Evolutionary conservation across 495 filamentous ascomycete species (phyloP), one percentile per base, ranked within the genome.

Genomic region (Cercophora sp.): DNA sequence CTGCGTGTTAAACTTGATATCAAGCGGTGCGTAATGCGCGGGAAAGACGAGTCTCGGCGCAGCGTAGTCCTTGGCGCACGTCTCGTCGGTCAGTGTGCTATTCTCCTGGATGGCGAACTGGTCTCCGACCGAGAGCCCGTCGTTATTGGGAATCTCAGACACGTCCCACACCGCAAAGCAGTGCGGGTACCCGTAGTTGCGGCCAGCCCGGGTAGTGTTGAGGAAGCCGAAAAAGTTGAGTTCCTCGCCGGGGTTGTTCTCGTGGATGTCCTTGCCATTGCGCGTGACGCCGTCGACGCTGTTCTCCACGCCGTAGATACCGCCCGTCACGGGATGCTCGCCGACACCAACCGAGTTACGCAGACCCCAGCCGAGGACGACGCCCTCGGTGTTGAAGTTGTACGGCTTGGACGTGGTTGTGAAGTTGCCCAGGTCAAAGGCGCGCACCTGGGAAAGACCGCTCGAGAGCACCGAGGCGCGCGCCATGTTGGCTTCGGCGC

Each of bases 181-280:
- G 35, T 66, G 63, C 11, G 85, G 85, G 56, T 86, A 87, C 4
- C 84, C 83, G 55, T 73, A 82, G 50, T 83, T 80, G 19, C 58
- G 58, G 2, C 63, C 62, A 16, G 60, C 42, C 39, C 52, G 73
- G 13, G 75, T 78, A 13, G 66, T 69, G 49, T 79, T 78, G 6
- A 86, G 68, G 44, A 70, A 76, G 0, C 84, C 85, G 8, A 81
- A 78, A 61, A 73, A 86, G 60, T 88, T 88, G 56, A 88, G 64
- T 62, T 88, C 84, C 64, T 87, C 85, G 27, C 79, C 85, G 0
- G 85, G 85, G 54, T 87, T 87, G 51, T 85, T 74, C 57, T 79
- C 60, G 56, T 85, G 82, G 50, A 86, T 77, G 50, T 85, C 80
- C 15, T 70, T 48, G 4, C 77, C 76, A 26, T 78, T 64, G 15